Conservation (phyloP, 768 basidiomycete genomes). For the Suillus luteus region DNA sequence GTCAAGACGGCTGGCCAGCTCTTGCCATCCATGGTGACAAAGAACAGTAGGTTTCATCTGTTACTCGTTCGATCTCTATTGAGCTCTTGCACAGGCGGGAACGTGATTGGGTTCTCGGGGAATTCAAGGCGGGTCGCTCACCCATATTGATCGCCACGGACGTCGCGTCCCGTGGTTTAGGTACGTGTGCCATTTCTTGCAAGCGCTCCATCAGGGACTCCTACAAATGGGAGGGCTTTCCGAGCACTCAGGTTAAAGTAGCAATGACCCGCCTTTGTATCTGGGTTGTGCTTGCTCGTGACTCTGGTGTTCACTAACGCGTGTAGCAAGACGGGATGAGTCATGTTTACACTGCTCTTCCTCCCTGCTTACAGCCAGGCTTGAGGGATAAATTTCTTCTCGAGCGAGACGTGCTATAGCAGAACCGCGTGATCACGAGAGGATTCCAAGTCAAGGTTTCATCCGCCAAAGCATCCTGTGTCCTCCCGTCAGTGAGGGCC, state of each 20-base stretch:
- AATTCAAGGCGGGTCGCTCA: constrained; percentile 97
- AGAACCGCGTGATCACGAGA: constrained; percentile 12
- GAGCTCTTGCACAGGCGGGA: constrained; percentile 62
- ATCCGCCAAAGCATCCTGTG: constrained; percentile 10
- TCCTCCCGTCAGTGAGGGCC: constrained; percentile 5
- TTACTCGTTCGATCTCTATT: neutral
- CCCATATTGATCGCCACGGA: constrained; percentile 99
- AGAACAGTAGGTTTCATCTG: constrained; percentile 71
- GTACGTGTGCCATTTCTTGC: constrained; percentile 68
- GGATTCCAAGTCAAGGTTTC: constrained; percentile 11
- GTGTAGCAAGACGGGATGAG: constrained; percentile 11
- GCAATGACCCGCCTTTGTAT: constrained; percentile 1
- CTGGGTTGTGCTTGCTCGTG: constrained; percentile 5
- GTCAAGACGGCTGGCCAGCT: constrained; percentile 99
- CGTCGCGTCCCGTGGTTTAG: constrained; percentile 98
- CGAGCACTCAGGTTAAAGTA: constrained; percentile 11
- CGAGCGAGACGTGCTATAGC: constrained; percentile 10
- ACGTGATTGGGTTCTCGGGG: constrained; percentile 98
- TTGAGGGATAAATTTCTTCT: constrained; percentile 5
- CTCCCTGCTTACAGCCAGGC: constrained; percentile 10
- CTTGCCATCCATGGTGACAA: constrained; percentile 99
- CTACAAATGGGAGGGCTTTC: constrained; percentile 12
- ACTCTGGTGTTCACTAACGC: constrained; percentile 12
- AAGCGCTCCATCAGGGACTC: constrained; percentile 47
- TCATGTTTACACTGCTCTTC: constrained; percentile 6